Evolutionary conservation across 441 rosid genomes (phyloP).

Genomic region (Arabidopsis hybrid): DNA sequence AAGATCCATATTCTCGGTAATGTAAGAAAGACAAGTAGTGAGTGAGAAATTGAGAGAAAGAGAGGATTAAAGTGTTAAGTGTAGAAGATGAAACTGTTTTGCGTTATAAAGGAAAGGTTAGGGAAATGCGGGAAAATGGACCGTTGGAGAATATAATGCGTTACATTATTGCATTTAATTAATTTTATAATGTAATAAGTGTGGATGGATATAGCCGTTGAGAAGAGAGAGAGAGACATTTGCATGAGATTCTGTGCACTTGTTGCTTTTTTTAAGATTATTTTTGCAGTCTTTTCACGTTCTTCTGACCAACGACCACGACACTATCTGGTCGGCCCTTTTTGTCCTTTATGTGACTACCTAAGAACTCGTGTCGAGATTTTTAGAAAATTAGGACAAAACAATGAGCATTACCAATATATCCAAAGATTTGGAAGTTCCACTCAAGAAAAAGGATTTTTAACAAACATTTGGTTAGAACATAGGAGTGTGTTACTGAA

Average conservation of each 20-base stretch:
- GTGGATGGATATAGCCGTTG: slow-evolving; percentile 43
- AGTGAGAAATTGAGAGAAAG: neutral
- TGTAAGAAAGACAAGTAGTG: slow-evolving; percentile 14
- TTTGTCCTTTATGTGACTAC: slow-evolving; percentile 32
- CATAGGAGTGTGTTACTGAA: neutral
- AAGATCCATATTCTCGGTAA: slow-evolving; percentile 31
- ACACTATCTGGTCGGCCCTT: slow-evolving; percentile 35
- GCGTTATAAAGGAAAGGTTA: slow-evolving; percentile 21
- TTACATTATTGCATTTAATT: slow-evolving; percentile 42
- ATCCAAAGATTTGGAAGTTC: neutral
- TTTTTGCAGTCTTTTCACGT: slow-evolving; percentile 6
- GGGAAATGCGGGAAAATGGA: slow-evolving; percentile 50
- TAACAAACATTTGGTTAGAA: slow-evolving; percentile 5
- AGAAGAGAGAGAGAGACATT: slow-evolving; percentile 16
- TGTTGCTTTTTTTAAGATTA: neutral
- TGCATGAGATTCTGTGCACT: slow-evolving; percentile 46
- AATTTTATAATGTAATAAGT: slow-evolving; percentile 39
- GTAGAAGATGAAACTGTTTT: neutral
- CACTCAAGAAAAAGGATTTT: neutral
- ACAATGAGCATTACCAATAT: neutral
- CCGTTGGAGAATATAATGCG: slow-evolving; percentile 56
- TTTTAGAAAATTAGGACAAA: neutral
- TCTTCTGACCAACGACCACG: slow-evolving; percentile 23
- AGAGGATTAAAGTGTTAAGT: neutral
- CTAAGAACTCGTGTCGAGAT: neutral